phyloP scores from a whole-genome alignment of 352 stramenopile genomes.

The Pythium scleroteichum region DNA sequence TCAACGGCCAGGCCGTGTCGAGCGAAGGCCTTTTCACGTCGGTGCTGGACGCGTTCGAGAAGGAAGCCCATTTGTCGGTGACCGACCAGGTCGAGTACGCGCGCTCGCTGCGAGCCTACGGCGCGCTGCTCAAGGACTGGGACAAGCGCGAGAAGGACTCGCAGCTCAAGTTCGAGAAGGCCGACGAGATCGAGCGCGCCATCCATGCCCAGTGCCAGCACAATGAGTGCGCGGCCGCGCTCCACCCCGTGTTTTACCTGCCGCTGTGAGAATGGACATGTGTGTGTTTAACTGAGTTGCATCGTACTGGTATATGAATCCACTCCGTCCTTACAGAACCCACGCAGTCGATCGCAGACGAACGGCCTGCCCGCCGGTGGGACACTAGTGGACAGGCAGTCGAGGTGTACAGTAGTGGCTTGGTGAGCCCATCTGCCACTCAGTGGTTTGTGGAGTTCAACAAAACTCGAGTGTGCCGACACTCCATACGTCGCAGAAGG shows the following conservation, averaged over 20 bases:
- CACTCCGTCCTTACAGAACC: no score
- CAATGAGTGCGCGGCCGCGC: slow-evolving; percentile 21
- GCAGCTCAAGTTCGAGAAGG: slow-evolving; percentile 26
- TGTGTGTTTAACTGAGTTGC: background rate
- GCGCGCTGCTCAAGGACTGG: slow-evolving; percentile 30
- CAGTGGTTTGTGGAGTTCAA: no score
- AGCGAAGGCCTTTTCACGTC: slow-evolving; percentile 72
- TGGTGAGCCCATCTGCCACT: no score
- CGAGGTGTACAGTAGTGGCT: no score
- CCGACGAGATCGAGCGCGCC: slow-evolving; percentile 19
- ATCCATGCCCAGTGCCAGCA: slow-evolving; percentile 18
- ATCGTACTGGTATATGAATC: no score
- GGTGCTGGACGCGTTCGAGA: slow-evolving; percentile 69
- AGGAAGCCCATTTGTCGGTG: slow-evolving; percentile 47
- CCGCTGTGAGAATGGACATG: slow-evolving; percentile 17
- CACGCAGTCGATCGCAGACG: no score
- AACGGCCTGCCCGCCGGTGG: no score
- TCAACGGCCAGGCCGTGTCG: slow-evolving; percentile 64
- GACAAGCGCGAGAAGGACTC: slow-evolving; percentile 35
- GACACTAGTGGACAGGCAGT: no score
- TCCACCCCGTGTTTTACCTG: slow-evolving; percentile 35
- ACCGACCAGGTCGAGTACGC: slow-evolving; percentile 71
- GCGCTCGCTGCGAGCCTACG: slow-evolving; percentile 59
- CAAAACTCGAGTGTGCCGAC: no score
- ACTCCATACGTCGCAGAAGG: no score